These are phyloP conservation scores for Salix exigua DNA, from an alignment of 345 rosid species.

Conservation along the genomic window DNA sequence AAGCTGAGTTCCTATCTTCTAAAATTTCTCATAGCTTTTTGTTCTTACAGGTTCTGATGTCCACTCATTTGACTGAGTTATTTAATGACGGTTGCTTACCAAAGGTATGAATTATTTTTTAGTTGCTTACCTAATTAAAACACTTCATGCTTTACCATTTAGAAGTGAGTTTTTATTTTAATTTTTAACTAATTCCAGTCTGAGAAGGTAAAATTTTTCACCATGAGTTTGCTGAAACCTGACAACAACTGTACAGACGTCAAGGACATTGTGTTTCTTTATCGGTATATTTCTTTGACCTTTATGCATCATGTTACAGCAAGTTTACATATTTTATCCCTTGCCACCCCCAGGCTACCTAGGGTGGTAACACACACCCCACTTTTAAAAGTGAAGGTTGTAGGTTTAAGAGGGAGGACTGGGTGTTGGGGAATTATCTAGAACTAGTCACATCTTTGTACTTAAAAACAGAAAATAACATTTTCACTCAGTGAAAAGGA, in stretches of 20 bases:
- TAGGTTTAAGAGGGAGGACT: too few species aligned
- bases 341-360: too few species aligned
- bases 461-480: too few species aligned
- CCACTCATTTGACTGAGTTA: slow-evolving; percentile 88
- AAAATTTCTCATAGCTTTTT: neutral
- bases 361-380: too few species aligned
- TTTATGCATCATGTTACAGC: neutral
- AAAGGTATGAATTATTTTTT: slow-evolving; percentile 41
- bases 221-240: slow-evolving; percentile 89
- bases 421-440: too few species aligned
- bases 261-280: slow-evolving; percentile 82
- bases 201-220: slow-evolving; percentile 70
- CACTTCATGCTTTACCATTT: too few species aligned
- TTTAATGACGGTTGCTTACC: slow-evolving; percentile 65
- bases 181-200: slow-evolving; percentile 44
- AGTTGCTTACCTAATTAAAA: neutral
- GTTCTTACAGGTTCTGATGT: slow-evolving; percentile 61
- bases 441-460: too few species aligned
- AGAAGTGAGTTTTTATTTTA: neutral
- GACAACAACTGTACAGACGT: slow-evolving; percentile 43
- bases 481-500: neutral
- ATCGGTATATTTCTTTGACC: slow-evolving; percentile 47
- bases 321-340: neutral
- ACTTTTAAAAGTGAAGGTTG: too few species aligned
- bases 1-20: neutral